These are phyloP conservation scores for Nannizziopsis barbatae DNA, from an alignment of 2,329 filamentous ascomycete genomes.

Conservation along the genomic window DNA sequence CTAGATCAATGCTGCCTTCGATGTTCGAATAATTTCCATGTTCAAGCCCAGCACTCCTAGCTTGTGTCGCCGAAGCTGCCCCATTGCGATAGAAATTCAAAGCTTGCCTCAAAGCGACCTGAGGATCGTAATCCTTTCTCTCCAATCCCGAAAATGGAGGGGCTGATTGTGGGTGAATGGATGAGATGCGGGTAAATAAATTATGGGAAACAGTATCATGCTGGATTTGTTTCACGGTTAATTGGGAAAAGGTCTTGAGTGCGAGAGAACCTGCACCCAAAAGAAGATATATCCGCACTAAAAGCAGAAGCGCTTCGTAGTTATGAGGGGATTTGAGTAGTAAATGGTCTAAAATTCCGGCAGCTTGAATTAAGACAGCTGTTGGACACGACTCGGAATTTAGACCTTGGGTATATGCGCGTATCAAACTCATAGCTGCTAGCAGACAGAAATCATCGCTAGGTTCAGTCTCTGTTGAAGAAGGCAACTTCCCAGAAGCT, in stretches of 20 bases:
- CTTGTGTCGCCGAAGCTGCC: conserved; percentile 28
- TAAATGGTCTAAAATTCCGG: conserved; percentile 32
- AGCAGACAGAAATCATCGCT: conserved; percentile 36
- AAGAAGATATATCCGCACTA: conserved; percentile 35
- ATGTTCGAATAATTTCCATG: conserved; percentile 36
- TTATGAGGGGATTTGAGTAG: conserved; percentile 36
- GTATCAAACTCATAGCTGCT: conserved; percentile 34
- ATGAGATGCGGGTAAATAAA: conserved; percentile 38
- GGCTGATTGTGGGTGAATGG: conserved; percentile 36
- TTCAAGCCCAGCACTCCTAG: conserved; percentile 30
- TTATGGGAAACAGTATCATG: conserved; percentile 40
- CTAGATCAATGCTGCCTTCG: conserved; percentile 33
- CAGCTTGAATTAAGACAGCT: conserved; percentile 24
- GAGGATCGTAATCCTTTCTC: conserved; percentile 33
- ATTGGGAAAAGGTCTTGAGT: conserved; percentile 35
- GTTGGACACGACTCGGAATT: conserved; percentile 19
- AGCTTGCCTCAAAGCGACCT: conserved; percentile 31
- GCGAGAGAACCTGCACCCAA: conserved; percentile 38
- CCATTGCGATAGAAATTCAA: conserved; percentile 34
- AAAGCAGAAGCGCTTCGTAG: conserved; percentile 35
- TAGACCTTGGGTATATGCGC: conserved; percentile 19
- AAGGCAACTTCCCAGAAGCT: conserved; percentile 20
- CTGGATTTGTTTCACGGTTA: conserved; percentile 41
- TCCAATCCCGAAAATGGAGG: conserved; percentile 32
- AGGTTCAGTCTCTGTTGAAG: conserved; percentile 34